Evolutionary conservation across 106 monocot genomes (phyloP).

Genomic region (Vanilla planifolia): DNA sequence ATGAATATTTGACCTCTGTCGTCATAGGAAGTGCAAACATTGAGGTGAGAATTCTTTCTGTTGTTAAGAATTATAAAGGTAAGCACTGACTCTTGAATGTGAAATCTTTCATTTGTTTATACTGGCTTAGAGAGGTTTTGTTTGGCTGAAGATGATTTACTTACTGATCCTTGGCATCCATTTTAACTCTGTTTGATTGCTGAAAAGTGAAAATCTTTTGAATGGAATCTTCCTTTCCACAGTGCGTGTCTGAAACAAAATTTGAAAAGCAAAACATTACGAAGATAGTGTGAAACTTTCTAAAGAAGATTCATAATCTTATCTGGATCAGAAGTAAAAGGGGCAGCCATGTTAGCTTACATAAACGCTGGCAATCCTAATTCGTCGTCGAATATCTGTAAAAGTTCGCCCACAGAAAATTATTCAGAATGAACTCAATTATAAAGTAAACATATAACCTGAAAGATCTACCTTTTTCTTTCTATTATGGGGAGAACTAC

Average conservation of each 20-base stretch:
- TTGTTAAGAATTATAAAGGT: neutral
- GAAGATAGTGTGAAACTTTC: neutral
- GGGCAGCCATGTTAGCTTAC: neutral
- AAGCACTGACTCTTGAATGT: neutral
- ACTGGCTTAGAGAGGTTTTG: too few relatives aligned
- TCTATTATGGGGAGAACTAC: too few relatives aligned
- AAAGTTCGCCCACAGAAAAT: too few relatives aligned
- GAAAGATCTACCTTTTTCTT: too few relatives aligned
- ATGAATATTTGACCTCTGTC: constrained; percentile 1
- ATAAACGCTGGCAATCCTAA: too few relatives aligned
- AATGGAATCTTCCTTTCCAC: constrained; percentile 4
- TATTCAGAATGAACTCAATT: too few relatives aligned
- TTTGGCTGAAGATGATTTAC: neutral
- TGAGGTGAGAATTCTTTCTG: neutral
- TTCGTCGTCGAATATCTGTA: too few relatives aligned
- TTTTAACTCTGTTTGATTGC: neutral
- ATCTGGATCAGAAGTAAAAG: neutral
- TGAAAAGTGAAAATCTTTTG: neutral
- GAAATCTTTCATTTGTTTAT: neutral
- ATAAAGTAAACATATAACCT: too few relatives aligned
- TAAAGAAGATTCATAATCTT: neutral
- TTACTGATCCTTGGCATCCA: constrained; percentile 6
- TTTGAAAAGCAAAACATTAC: neutral
- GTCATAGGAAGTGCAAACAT: neutral
- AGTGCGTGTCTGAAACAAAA: neutral